phyloP scores from a whole-genome alignment of 2,329 filamentous ascomycete genomes.

The Aspergillus latus region DNA sequence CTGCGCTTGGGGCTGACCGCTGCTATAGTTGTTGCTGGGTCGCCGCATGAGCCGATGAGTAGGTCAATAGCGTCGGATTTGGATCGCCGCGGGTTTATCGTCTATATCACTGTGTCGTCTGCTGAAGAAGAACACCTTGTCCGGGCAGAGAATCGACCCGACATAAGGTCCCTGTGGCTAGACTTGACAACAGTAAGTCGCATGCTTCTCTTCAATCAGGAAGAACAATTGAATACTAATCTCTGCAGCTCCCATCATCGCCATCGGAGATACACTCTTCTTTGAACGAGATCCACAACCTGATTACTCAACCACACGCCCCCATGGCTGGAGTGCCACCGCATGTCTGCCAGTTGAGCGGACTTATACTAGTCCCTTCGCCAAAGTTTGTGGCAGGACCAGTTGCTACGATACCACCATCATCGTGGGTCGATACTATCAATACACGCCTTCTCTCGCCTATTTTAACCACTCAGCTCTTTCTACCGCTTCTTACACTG shows the following conservation, averaged over 20 bases:
- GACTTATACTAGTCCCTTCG: conserved; percentile 78
- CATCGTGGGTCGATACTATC: conserved; percentile 82
- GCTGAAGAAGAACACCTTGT: conserved; percentile 80
- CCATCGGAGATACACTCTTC: conserved; percentile 58
- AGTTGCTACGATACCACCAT: conserved; percentile 79
- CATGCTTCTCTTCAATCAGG: background rate
- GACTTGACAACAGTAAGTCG: conserved; percentile 63
- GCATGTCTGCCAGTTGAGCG: conserved; percentile 73
- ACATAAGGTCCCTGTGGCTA: conserved; percentile 78
- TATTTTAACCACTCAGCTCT: conserved; percentile 82
- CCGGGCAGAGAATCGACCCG: conserved; percentile 71
- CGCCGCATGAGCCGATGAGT: conserved; percentile 77
- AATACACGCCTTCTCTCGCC: conserved; percentile 90
- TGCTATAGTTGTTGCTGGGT: conserved; percentile 75
- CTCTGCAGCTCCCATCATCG: conserved; percentile 58
- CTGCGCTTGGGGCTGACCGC: conserved; percentile 11
- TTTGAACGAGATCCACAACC: conserved; percentile 69
- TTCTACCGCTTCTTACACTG: conserved; percentile 73
- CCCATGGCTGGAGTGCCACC: conserved; percentile 74
- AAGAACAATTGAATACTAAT: conserved; percentile 13
- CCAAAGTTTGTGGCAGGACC: conserved; percentile 77
- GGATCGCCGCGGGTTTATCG: conserved; percentile 87
- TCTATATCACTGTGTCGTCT: conserved; percentile 85
- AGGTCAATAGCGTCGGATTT: conserved; percentile 81
- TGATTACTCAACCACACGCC: conserved; percentile 71